Evolutionary conservation across 2,329 filamentous ascomycete genomes (phyloP), one percentile per base, ranked within the genome.

Genomic region (Cytospora chrysosperma): DNA sequence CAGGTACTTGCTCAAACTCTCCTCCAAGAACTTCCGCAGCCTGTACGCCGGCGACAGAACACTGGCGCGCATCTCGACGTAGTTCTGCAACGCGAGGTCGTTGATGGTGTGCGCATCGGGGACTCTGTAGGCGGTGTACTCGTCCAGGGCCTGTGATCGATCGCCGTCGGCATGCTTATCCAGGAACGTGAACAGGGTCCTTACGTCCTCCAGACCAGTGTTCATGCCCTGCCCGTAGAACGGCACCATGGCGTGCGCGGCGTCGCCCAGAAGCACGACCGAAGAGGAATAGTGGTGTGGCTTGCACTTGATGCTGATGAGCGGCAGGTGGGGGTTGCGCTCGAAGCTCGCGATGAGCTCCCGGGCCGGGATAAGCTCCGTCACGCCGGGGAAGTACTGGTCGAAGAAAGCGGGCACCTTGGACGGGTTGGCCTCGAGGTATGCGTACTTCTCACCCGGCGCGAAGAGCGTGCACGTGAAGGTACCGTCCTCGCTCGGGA

Each of bases 171-270:
- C 78, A 68, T 93, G 81, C 68, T 85, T 84, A 76, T 97, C 93
- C 1, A 98, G 81, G 51, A 90, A 82, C 0, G 88, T 86, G 76
- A 97, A 99, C 1, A 99, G 84, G 6, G 96, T 88, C 9, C 90
- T 88, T 15, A 99, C 93, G 71, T 97, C 94, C 78, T 99, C 95
- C 50, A 99, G 85, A 0, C 95, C 95, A 0, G 95, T 91, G 72
- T 99, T 99, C 88, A 99, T 96, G 43, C 95, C 95, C 75, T 99
- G 95, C 0, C 95, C 95, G 75, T 98, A 99, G 76, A 99, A 99
- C 0, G 95, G 95, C 0, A 99, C 93, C 88, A 99, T 97, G 63
- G 96, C 95, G 74, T 99, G 95, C 0, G 95, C 93, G 9, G 95
- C 93, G 73, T 99, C 95, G 64, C 95, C 95, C 40, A 99, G 74